phyloP scores from a whole-genome alignment of 176 grass and related monocot genomes.

The Oryza australiensis region DNA sequence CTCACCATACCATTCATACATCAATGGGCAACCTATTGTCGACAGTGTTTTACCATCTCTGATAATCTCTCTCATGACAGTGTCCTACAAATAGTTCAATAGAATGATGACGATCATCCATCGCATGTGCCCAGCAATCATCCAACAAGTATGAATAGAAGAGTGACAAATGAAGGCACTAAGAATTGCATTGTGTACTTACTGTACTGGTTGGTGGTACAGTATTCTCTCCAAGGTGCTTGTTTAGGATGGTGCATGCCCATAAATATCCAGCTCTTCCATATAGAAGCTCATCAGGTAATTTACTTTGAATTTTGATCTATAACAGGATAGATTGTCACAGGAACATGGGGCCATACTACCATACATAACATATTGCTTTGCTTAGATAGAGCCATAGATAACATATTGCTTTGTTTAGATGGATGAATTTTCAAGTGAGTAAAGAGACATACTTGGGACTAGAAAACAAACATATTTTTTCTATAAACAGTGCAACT shows the following conservation, averaged over 20 bases:
- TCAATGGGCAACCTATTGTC: constrained; percentile 38
- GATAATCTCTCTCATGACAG: constrained; percentile 26
- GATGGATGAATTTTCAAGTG: neutral
- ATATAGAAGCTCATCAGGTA: constrained; percentile 55
- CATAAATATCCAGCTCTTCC: constrained; percentile 47
- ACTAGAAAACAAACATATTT: too few species aligned
- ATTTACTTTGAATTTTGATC: constrained; percentile 9
- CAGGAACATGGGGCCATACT: neutral
- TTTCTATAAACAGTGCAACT: too few species aligned
- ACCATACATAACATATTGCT: neutral
- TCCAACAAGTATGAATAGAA: neutral
- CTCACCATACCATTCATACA: constrained; percentile 55
- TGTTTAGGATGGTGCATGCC: constrained; percentile 50
- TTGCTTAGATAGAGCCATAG: neutral
- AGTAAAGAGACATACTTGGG: neutral
- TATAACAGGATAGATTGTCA: neutral
- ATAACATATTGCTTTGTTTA: neutral
- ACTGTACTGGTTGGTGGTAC: constrained; percentile 21
- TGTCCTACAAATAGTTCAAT: constrained; percentile 20
- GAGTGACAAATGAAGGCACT: neutral
- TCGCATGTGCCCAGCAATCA: neutral
- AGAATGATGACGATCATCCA: neutral
- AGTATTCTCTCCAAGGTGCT: constrained; percentile 28
- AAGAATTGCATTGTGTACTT: neutral
- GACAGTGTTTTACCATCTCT: constrained; percentile 31